Percentiles rank a stretch among this genome's conserved stretches.
Evolutionary conservation across 805 yeast genomes (phyloP).

Genomic region (Nakazawaea siamensis): DNA sequence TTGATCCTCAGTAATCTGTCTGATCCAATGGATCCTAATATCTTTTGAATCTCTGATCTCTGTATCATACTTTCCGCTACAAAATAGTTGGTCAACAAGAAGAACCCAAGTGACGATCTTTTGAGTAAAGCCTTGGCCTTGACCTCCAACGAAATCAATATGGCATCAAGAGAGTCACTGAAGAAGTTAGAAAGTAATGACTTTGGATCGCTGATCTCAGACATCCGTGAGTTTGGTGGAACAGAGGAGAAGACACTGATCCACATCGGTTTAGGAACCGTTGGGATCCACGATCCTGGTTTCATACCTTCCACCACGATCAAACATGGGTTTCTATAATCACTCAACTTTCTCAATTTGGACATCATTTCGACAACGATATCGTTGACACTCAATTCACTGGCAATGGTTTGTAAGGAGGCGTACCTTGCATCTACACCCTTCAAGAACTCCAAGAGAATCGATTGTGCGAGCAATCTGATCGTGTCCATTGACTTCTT

Average conservation of each 20-base stretch:
- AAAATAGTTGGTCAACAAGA: slow-evolving; percentile 61
- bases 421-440: slow-evolving; percentile 41
- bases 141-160: slow-evolving; percentile 56
- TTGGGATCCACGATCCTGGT: slow-evolving; percentile 64
- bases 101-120: slow-evolving; percentile 55
- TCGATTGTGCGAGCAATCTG: slow-evolving; percentile 19
- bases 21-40: slow-evolving; percentile 51
- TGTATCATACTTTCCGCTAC: slow-evolving; percentile 68
- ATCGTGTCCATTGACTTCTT: slow-evolving; percentile 15
- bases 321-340: slow-evolving; percentile 44
- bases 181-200: slow-evolving; percentile 56
- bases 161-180: slow-evolving; percentile 73
- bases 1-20: slow-evolving; percentile 60
- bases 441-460: slow-evolving; percentile 50
- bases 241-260: slow-evolving; percentile 40
- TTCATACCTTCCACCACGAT: slow-evolving; percentile 41
- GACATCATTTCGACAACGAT: slow-evolving; percentile 68
- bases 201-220: slow-evolving; percentile 31
- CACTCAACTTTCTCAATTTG: slow-evolving; percentile 55
- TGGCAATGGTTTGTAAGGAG: slow-evolving; percentile 39
- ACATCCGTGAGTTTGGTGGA: slow-evolving; percentile 26
- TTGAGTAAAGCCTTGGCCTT: slow-evolving; percentile 36
- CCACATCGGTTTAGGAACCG: slow-evolving; percentile 44
- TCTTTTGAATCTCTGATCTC: slow-evolving; percentile 44
- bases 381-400: slow-evolving; percentile 57